Evolutionary conservation across 2,329 filamentous ascomycete species (phyloP), one percentile per base, ranked within the genome.

Genomic region (Cyphellophora europaea): DNA sequence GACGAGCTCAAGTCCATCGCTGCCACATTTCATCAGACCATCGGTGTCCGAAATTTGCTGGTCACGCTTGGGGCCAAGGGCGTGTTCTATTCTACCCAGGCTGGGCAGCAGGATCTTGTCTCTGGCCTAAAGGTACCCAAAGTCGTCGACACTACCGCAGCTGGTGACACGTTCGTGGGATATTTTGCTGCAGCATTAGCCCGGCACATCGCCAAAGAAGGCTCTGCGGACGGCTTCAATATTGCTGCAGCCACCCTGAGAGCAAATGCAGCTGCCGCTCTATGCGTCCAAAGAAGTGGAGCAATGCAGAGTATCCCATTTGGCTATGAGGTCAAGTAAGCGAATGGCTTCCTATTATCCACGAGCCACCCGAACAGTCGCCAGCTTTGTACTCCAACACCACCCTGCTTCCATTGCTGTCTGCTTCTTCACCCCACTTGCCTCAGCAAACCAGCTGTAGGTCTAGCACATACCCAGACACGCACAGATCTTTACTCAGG

Each of bases 81-180:
- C n/a, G 80, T 80, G 17, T 86, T 62, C 53, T 67, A 76, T 55
- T 61, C 54, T 11, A 59, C 61, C 17, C 64, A 63, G 34, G 68
- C 64, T 1, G 54, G 56, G 3, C 54, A 28, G 3, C 21, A 28
- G 21, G 51, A 77, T 44, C 53, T 66, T 16, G 58, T 87, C 2
- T 62, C 66, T 4, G 85, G 83, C 0, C 69, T 74, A 42, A 80
- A 82, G 57, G 80, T 85, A 12, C 62, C 56, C 3, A 61, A 71
- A 37, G 89, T 96, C 2, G 76, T 95, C 4, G 89, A 96, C 57
- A 96, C 89, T 1, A 96, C 89, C 5, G 89, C 82, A 2, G 91
- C 91, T 4, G 89, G 89, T 0, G 89, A 96, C 57, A 95, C 89
- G 0, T 95, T 95, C 61, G 84, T 93, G 4, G 89, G 91, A 2